A percentile compares a stretch with the other conserved stretches of the same genome.
Evolutionary conservation across 441 rosid genomes (phyloP).

Genomic region (Pelargonium cotyledonis): DNA sequence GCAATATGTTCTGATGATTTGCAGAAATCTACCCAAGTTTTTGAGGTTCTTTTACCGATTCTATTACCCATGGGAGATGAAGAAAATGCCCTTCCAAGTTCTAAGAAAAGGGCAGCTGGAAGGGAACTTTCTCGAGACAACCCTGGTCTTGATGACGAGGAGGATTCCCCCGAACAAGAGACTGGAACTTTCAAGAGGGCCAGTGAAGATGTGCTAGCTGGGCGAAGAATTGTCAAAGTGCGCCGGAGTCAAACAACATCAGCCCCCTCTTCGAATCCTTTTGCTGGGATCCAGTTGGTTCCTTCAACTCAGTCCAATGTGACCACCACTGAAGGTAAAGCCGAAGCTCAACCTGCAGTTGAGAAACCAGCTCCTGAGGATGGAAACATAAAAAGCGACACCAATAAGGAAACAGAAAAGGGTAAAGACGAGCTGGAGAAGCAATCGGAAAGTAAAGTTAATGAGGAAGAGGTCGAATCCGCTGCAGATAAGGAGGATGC

Average conservation of each 20-base stretch:
- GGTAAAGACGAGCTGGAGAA: constrained; percentile 14
- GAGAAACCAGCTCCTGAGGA: constrained; percentile 36
- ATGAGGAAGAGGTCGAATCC: constrained; percentile 27
- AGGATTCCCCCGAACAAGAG: constrained; percentile 48
- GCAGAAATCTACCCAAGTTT: neutral
- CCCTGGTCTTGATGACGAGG: constrained; percentile 88
- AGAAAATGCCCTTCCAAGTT: constrained; percentile 56
- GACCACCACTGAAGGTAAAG: constrained; percentile 13
- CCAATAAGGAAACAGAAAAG: constrained; percentile 21
- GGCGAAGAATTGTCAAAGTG: constrained; percentile 67
- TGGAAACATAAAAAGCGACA: constrained; percentile 20
- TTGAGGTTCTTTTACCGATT: constrained; percentile 7
- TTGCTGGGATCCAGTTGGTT: constrained; percentile 63
- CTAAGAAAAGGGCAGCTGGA: constrained; percentile 88
- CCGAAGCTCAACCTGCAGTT: constrained; percentile 26
- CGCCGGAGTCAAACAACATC: constrained; percentile 45
- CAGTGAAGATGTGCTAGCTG: constrained; percentile 71
- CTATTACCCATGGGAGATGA: constrained; percentile 57
- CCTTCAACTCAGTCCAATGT: constrained; percentile 32
- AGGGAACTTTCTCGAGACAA: constrained; percentile 71
- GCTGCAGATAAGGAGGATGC: constrained; percentile 26
- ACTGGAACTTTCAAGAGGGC: constrained; percentile 77
- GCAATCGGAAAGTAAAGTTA: constrained; percentile 25
- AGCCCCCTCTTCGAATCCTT: constrained; percentile 61
- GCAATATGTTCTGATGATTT: neutral